Evolutionary conservation across 2,329 filamentous ascomycete genomes (phyloP), one percentile per base, ranked within the genome.

Genomic region (Pleomassaria siparia): DNA sequence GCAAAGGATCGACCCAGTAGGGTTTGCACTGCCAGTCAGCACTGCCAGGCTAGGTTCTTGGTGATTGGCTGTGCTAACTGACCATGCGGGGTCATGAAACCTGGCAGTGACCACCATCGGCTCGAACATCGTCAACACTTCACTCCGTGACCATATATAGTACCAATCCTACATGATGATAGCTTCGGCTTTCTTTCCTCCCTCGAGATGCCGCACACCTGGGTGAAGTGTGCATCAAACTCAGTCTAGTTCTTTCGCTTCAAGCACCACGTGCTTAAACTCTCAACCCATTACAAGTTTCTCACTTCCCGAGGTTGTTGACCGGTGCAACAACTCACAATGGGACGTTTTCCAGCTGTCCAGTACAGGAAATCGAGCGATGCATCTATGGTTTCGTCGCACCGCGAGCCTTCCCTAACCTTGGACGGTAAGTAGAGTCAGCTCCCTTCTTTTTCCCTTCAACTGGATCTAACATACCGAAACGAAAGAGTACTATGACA

Each of bases 1-100:
- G 25, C 7, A 16, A 35, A 11, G 32, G 20, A 4, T 21, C 8
- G 35, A 18, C 35, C 35, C 18, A 24, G 6, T 4, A 7, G 32
- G 20, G 16, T 12, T 24, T 37, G 20, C 35, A 37, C 35, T 37
- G 35, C 35, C 35, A 37, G 35, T 37, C n/a, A 22, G 35, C 35
- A 37, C 35, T 37, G 35, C 35, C 35, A 37, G 35, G 18, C 35
- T 37, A 3, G 20, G 18, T 37, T 13, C 2, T 4, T 22, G 8
- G 11, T 37, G 35, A 22, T 37, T 37, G 35, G 35, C n/a, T 15
- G 5, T 7, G 7, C 7, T 22, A 24, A n/a, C n/a, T n/a, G 20
- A 13, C 4, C 35, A 35, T 22, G 35, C 35, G 20, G 35, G 35
- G 18, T 37, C 11, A 12, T 10, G 18, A 24, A 11, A 37, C 35